Evolutionary conservation across 2,329 filamentous ascomycete genomes (phyloP).

Genomic region (Seiridium cupressi): DNA sequence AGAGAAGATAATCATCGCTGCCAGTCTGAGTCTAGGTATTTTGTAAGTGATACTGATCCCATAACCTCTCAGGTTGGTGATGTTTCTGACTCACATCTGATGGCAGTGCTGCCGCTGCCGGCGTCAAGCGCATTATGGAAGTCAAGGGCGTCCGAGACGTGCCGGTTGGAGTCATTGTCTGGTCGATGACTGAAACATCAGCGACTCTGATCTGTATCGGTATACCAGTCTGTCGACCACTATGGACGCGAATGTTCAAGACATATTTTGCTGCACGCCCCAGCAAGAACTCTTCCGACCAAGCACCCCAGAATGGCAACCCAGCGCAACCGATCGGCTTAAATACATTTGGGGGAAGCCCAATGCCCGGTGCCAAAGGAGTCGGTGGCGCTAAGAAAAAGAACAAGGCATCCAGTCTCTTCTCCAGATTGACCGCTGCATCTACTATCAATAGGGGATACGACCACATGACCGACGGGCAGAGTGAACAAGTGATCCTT

Average conservation of each 20-base stretch:
- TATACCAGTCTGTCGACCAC: conserved; percentile 18
- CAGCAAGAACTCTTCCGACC: conserved; percentile 1
- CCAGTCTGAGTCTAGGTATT: conserved; percentile 15
- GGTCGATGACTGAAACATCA: conserved; percentile 16
- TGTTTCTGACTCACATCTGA: not conserved
- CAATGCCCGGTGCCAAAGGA: not conserved
- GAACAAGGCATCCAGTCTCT: not conserved
- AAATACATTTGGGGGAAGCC: not conserved
- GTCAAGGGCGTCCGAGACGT: conserved; percentile 14
- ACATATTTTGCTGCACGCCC: not conserved
- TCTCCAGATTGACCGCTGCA: not conserved
- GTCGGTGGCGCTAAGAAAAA: not conserved
- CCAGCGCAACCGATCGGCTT: not conserved
- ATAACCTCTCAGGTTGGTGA: not conserved
- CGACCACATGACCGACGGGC: not conserved
- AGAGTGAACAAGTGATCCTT: not conserved
- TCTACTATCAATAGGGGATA: not conserved
- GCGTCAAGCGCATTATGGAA: conserved; percentile 11
- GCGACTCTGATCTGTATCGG: conserved; percentile 19
- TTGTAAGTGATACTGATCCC: conserved; percentile 12
- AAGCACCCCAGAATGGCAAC: not conserved
- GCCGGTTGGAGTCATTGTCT: conserved; percentile 15
- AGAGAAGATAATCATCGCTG: conserved; percentile 10
- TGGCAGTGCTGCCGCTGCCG: conserved; percentile 3
- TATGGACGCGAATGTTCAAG: conserved; percentile 7